Base-by-base conservation (phyloP, 495 filamentous ascomycete species). In the Apodospora peruviana region DNA sequence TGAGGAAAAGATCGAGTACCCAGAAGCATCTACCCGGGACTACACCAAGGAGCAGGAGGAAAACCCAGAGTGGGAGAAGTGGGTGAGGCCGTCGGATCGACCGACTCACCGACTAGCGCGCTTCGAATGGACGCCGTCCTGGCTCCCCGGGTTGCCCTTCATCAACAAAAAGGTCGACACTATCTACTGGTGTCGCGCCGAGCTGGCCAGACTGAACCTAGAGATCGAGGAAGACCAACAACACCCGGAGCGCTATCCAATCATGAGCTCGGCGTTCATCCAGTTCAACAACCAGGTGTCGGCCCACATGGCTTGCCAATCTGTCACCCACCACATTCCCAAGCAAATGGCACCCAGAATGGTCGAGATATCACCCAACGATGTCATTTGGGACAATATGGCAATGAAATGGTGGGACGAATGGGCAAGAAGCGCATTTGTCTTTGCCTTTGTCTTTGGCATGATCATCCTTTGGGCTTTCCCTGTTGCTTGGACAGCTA, bases 331-430 rank as follows among this genome's bases (percentile, higher is more conserved):
- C 58, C 93, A 98, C 58, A 64, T 93, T 5, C 94, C 94, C 2
- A 89, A 91, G 58, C 85, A 91, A 45, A 98, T 98, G 93, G 84
- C 88, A 3, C 94, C 93, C 22, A 86, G 93, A 18, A 79, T 86
- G 37, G 86, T 96, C 16, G 93, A 97, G 61, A 91, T 98, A 40
- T 89, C 88, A 23, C 93, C 93, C 0, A 83, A 87, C 47, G 91
- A 97, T 66, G 91, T 98, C 18, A 76, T 97, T 43, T 98, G 93
- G 93, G 87, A 95, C 51, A 98, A 98, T 64, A 91, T 98, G 87
- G 91, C 87, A 2, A 86, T 97, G 57, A 85, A 81, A 56, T 97
- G 94, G 93, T 97, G 88, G 87, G 83, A 90, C 56, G 81, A 84
- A 40, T 95, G 93, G 75, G 55, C 88, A 19, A 83, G 93, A 27